phyloP scores from a whole-genome alignment of 2,329 filamentous ascomycete species.

The Paramyrothecium sp. region DNA sequence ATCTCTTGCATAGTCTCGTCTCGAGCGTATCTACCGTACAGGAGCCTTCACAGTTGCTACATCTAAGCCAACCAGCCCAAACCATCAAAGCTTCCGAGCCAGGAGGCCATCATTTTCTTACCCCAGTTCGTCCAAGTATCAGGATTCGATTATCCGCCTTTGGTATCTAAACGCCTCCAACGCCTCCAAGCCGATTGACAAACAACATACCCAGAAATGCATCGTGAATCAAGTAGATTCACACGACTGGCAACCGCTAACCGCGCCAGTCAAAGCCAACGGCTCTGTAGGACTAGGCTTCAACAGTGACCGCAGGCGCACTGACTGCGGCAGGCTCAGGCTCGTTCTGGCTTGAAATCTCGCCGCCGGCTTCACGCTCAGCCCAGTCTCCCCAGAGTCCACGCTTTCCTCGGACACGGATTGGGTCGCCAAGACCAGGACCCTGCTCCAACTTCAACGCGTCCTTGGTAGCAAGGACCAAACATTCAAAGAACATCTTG shows the following conservation, averaged over 20 bases:
- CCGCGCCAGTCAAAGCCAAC: too few relatives aligned
- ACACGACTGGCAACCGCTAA: too few relatives aligned
- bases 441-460: slow-evolving; percentile 95
- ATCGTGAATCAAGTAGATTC: slow-evolving; percentile 14
- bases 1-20: neutral
- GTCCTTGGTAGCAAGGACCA: slow-evolving; percentile 96
- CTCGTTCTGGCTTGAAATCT: slow-evolving; percentile 53
- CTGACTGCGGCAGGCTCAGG: slow-evolving; percentile 32
- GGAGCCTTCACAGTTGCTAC: neutral
- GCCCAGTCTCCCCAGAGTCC: slow-evolving; percentile 98
- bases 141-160: slow-evolving; percentile 25
- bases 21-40: neutral
- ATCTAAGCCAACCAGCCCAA: neutral
- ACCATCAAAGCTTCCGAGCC: neutral
- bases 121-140: slow-evolving; percentile 17
- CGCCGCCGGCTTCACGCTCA: slow-evolving; percentile 68
- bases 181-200: slow-evolving; percentile 27
- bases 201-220: slow-evolving; percentile 29
- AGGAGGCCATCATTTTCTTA: slow-evolving; percentile 15
- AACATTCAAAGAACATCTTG: slow-evolving; percentile 98
- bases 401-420: slow-evolving; percentile 84
- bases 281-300: slow-evolving; percentile 24
- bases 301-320: slow-evolving; percentile 33
- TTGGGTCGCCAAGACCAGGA: slow-evolving; percentile 71
- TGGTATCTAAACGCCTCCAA: slow-evolving; percentile 39